Conservation (phyloP, 164 flowering plant genomes). For the Umbilicus rupestris region DNA sequence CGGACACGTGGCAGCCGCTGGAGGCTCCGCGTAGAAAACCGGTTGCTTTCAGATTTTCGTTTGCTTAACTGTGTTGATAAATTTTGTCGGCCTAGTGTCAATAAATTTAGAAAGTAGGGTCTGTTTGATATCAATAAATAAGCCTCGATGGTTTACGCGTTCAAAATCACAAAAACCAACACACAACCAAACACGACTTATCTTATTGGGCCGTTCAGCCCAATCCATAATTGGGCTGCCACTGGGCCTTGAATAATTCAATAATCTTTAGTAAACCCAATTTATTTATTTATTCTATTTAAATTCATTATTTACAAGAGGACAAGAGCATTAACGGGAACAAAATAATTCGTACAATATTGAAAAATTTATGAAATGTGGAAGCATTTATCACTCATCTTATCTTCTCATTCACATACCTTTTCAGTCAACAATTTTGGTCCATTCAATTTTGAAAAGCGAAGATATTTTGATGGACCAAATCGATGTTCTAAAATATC, state of each 20-base stretch:
- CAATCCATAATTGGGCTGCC: no score
- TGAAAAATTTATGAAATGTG: background rate
- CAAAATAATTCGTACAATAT: background rate
- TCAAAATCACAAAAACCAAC: no score
- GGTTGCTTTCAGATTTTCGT: background rate
- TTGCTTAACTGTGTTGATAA: conserved; percentile 6
- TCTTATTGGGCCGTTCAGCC: background rate
- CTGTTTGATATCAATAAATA: conserved; percentile 3
- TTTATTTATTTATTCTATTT: no score
- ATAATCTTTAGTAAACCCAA: no score
- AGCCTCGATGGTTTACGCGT: background rate
- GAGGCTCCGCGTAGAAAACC: background rate
- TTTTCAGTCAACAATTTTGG: background rate
- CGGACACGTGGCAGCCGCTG: background rate
- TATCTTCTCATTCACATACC: background rate
- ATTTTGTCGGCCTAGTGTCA: background rate
- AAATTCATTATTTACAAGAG: background rate
- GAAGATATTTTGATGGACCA: background rate
- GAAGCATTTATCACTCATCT: background rate
- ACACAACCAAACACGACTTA: background rate
- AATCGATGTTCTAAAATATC: no score
- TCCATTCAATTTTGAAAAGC: background rate
- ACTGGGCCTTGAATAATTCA: background rate
- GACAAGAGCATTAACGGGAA: background rate
- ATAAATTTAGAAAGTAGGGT: background rate